These are phyloP conservation scores for Nepenthes mirabilis DNA, from an alignment of 148 eudicot species.

Conservation along the genomic window DNA sequence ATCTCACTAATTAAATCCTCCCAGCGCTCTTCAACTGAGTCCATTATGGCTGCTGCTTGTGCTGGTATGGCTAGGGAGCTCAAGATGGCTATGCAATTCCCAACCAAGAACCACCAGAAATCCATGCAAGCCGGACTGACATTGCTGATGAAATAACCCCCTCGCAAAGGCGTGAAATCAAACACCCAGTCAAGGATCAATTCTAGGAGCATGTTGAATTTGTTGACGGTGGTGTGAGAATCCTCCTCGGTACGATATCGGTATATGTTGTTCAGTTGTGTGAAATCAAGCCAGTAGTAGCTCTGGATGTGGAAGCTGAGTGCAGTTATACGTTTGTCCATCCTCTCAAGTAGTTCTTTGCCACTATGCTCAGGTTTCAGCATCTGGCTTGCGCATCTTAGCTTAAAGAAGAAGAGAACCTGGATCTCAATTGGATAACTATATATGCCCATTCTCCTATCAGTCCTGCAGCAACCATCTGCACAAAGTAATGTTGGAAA, in stretches of 20 bases:
- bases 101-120: slow-evolving; percentile 46
- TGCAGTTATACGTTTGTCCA: slow-evolving; percentile 32
- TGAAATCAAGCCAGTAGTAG: slow-evolving; percentile 54
- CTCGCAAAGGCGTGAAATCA: slow-evolving; percentile 37
- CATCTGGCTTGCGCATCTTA: slow-evolving; percentile 40
- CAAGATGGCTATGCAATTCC: slow-evolving; percentile 46
- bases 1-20: slow-evolving; percentile 51
- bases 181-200: slow-evolving; percentile 52
- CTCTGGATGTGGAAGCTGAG: slow-evolving; percentile 42
- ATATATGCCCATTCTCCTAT: slow-evolving; percentile 61
- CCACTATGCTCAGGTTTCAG: slow-evolving; percentile 37
- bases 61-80: slow-evolving; percentile 33
- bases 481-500: slow-evolving; percentile 66
- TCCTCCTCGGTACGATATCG: slow-evolving; percentile 45
- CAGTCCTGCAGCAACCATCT: slow-evolving; percentile 74
- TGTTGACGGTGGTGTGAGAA: slow-evolving; percentile 51
- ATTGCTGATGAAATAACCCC: slow-evolving; percentile 50
- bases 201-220: slow-evolving; percentile 44
- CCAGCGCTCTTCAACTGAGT: slow-evolving; percentile 56
- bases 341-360: slow-evolving; percentile 34
- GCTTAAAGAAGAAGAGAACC: slow-evolving; percentile 52
- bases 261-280: slow-evolving; percentile 48
- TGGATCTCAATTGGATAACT: slow-evolving; percentile 63
- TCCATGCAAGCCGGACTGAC: slow-evolving; percentile 65
- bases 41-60: slow-evolving; percentile 54